phyloP scores from a whole-genome alignment of 2,329 filamentous ascomycete species.

The Pseudohalonectria lignicola region DNA sequence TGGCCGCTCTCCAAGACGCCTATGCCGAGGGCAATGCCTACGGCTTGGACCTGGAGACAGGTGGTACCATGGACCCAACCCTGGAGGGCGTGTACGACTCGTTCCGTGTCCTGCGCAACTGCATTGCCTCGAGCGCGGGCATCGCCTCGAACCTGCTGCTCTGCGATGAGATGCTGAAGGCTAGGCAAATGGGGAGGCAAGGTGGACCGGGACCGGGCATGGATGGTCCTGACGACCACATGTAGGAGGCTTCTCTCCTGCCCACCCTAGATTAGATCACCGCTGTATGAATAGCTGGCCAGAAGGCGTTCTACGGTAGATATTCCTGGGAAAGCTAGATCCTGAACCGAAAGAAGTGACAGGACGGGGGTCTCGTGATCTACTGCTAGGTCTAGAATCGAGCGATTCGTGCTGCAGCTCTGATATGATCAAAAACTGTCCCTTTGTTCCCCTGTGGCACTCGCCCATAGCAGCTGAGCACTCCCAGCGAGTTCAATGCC shows the following conservation, averaged over 20 bases:
- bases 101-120: slow-evolving; percentile 89
- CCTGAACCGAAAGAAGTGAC: too few species aligned
- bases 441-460: too few species aligned
- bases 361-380: too few species aligned
- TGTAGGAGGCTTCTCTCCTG: too few species aligned
- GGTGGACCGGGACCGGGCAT: slow-evolving; percentile 53
- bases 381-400: too few species aligned
- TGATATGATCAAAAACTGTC: too few species aligned
- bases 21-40: slow-evolving; percentile 72
- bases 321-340: slow-evolving; percentile 3
- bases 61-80: slow-evolving; percentile 89
- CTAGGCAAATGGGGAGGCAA: slow-evolving; percentile 78
- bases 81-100: slow-evolving; percentile 92
- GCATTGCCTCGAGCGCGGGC: slow-evolving; percentile 83
- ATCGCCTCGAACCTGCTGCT: slow-evolving; percentile 92
- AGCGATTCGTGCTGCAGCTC: too few species aligned
- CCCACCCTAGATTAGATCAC: slow-evolving; percentile 9
- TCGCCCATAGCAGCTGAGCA: too few species aligned
- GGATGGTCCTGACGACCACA: slow-evolving; percentile 48
- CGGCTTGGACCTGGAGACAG: slow-evolving; percentile 76
- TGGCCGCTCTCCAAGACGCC: slow-evolving; percentile 81
- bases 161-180: slow-evolving; percentile 96
- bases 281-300: slow-evolving; percentile 24
- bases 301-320: slow-evolving; percentile 24
- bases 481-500: too few species aligned